phyloP scores from a whole-genome alignment of 139 green algal species.

The Pedinophyceae sp. region DNA sequence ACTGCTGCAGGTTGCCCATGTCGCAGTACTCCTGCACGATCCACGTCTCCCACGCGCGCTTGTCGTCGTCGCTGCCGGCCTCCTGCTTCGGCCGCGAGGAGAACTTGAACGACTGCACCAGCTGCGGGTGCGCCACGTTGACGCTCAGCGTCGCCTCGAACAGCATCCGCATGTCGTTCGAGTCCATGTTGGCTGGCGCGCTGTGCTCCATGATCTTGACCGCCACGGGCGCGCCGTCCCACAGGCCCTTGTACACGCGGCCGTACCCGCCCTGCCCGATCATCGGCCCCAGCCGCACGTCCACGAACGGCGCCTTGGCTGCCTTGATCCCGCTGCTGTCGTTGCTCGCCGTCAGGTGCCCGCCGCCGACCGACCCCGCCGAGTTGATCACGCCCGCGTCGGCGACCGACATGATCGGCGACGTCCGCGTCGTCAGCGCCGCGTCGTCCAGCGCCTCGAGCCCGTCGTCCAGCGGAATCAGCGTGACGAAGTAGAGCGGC shows the following conservation, averaged over 20 bases:
- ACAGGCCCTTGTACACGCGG: slow-evolving; percentile 21
- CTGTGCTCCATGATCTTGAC: slow-evolving; percentile 15
- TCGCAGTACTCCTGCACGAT: background rate
- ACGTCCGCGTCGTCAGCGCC: background rate
- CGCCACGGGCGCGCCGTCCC: slow-evolving; percentile 13
- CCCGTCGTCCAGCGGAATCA: too few relatives aligned
- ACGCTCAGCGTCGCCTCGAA: background rate
- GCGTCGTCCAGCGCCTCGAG: background rate
- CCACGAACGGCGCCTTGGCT: slow-evolving; percentile 6
- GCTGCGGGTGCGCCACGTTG: background rate
- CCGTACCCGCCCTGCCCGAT: slow-evolving; percentile 27
- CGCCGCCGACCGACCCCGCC: background rate
- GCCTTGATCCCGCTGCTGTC: background rate
- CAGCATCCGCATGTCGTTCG: background rate
- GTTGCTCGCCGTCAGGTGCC: background rate
- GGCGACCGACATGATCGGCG: background rate
- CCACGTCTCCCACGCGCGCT: background rate
- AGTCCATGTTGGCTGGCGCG: background rate
- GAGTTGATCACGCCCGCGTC: background rate
- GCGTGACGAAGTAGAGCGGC: too few relatives aligned
- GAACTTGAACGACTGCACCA: background rate
- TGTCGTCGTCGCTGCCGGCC: background rate
- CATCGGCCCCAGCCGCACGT: slow-evolving; percentile 21
- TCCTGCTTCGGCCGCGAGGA: background rate
- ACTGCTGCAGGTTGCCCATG: background rate